A percentile compares a stretch with the other conserved stretches of the same genome.
Evolutionary conservation across 805 yeast species (phyloP).

Genomic region (Phaffomyces antillensis): DNA sequence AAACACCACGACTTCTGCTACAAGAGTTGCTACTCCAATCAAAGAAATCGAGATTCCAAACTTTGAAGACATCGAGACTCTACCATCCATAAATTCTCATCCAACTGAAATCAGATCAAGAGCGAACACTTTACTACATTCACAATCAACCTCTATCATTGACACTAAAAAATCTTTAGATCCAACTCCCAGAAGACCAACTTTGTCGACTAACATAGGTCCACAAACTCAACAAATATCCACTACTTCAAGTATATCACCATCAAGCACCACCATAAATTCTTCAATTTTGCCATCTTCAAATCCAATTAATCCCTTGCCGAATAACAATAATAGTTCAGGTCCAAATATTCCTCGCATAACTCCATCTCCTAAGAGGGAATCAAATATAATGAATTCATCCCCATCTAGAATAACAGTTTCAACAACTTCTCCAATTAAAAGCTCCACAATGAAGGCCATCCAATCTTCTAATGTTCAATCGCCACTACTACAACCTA

Average conservation of each 20-base stretch:
- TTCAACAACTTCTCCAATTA: constrained; percentile 24
- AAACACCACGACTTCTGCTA: constrained; percentile 6
- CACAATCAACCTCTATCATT: constrained; percentile 15
- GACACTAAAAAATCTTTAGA: constrained; percentile 19
- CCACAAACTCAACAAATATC: background rate
- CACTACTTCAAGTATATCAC: constrained; percentile 2
- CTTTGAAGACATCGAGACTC: constrained; percentile 38
- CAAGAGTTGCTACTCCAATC: constrained; percentile 47
- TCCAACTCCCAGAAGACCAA: constrained; percentile 20
- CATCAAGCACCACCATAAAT: background rate
- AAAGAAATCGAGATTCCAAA: constrained; percentile 64
- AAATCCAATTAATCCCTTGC: background rate
- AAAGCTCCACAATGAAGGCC: constrained; percentile 28
- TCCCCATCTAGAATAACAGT: background rate
- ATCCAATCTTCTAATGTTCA: constrained; percentile 18
- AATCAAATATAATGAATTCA: background rate
- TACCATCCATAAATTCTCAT: constrained; percentile 18
- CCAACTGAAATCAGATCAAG: constrained; percentile 20
- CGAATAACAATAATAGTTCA: background rate
- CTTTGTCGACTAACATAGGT: constrained; percentile 1
- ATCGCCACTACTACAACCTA: constrained; percentile 27
- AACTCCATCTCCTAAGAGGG: constrained; percentile 42
- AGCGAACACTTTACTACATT: constrained; percentile 23
- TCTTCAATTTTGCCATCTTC: background rate
- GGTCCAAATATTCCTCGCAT: constrained; percentile 22